Evolutionary conservation across 2,329 filamentous ascomycete genomes (phyloP), one percentile per base, ranked within the genome.

Genomic region (Colletotrichum camelliae): DNA sequence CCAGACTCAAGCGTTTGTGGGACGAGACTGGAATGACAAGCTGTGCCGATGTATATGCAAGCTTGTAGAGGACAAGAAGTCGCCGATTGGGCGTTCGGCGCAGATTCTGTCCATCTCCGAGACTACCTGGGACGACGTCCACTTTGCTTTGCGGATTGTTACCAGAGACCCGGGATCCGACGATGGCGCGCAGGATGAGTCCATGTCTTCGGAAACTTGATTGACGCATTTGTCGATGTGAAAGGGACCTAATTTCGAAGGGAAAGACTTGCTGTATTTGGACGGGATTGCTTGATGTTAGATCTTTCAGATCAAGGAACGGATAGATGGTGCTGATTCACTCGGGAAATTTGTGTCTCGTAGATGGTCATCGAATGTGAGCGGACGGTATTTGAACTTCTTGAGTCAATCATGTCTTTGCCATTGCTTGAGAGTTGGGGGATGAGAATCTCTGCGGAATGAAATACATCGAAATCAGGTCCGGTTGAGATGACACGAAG

Each of bases 1-100:
- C 7, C 61, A 75, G 10, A 74, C 29, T 10, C 43, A 43, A 12
- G 43, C 16, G 7, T 35, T 78, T 12, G 33, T 75, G 3, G 75
- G 72, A 2, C 33, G 27, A 7, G 37, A 29, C 16, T 58, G 60
- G 6, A 55, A 58, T 5, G 48, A 76, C 7, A 66, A 58, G 39
- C 29, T 76, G 24, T 78, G 77, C 18, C 76, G 77, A 16, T 77
- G 76, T 43, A n/a, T 78, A 18, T 72, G 72, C 62, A 73, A 61
- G 57, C 52, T 77, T 21, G 48, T 21, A 8, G 31, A 57, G 2
- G 57, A 71, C 24, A 57, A 55, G 4, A 48, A 33, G 15, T 29
- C 64, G 5, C 10, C 67, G 4, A 57, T 73, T 2, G 70, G 77
- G 4, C 76, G 70, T 35, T 67, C 71, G 5, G 60, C 76, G 18